These are phyloP conservation scores for Chenopodium berlandieri DNA, from an alignment of 148 eudicot species.

Conservation along the genomic window DNA sequence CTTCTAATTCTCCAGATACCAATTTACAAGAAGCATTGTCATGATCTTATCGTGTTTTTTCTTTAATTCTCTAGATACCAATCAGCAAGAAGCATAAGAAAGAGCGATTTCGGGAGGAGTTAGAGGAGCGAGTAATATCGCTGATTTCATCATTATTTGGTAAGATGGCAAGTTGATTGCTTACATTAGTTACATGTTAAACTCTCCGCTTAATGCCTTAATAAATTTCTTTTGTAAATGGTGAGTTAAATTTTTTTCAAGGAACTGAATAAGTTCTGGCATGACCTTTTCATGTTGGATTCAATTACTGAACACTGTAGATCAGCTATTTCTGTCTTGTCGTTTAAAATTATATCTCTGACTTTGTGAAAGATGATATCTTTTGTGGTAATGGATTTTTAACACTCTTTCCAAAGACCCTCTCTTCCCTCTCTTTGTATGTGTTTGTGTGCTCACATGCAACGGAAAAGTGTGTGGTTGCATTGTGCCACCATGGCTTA, in stretches of 20 bases:
- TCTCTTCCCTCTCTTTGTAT: not conserved
- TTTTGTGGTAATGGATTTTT: too few relatives aligned
- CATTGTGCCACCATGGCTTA: not conserved
- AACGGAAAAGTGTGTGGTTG: not conserved
- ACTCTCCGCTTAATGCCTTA: not conserved
- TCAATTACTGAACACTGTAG: not conserved
- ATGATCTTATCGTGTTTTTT: not conserved
- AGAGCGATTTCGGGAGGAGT: conserved; percentile 67
- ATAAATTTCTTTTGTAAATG: not conserved
- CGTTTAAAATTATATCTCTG: not conserved
- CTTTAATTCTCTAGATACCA: conserved; percentile 52
- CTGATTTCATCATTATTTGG: conserved; percentile 94
- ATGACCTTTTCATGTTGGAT: not conserved
- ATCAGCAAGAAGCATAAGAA: conserved; percentile 82
- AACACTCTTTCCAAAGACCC: not conserved
- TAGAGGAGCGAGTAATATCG: conserved; percentile 91
- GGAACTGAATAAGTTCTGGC: not conserved
- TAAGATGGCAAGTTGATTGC: conserved; percentile 42
- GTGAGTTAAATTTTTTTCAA: not conserved
- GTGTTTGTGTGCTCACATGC: not conserved
- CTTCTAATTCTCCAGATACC: conserved; percentile 49
- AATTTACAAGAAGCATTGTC: conserved; percentile 60
- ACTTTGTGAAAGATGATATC: not conserved
- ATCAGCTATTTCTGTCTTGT: not conserved
- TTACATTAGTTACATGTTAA: conserved; percentile 9